phyloP scores from a whole-genome alignment of 2,329 filamentous ascomycete species.

The Setomelanomma holmii region DNA sequence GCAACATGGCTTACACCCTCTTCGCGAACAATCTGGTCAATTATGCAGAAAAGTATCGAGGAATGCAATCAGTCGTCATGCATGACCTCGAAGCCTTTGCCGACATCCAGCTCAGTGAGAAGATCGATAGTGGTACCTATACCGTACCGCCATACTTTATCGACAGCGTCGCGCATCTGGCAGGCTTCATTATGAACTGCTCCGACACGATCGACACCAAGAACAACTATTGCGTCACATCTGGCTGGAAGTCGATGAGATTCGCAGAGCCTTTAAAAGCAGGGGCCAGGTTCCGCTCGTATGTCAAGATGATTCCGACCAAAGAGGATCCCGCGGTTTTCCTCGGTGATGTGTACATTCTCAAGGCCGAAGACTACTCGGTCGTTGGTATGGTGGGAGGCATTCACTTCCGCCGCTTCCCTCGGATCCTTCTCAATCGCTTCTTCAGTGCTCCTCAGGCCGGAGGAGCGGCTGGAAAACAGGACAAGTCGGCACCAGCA shows the following conservation, averaged over 20 bases:
- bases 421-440: too few relatives aligned
- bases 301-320: too few relatives aligned
- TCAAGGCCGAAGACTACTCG: too few relatives aligned
- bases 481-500: too few relatives aligned
- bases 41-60: conserved; percentile 18
- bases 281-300: too few relatives aligned
- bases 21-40: conserved; percentile 12
- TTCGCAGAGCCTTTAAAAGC: conserved; percentile 11
- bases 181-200: conserved; percentile 29
- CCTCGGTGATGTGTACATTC: too few relatives aligned
- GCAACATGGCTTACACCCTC: not conserved
- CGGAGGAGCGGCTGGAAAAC: too few relatives aligned
- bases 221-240: conserved; percentile 21
- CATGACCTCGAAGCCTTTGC: conserved; percentile 21
- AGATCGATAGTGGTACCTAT: not conserved
- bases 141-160: conserved; percentile 9
- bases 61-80: conserved; percentile 20
- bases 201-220: conserved; percentile 17
- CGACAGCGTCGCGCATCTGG: conserved; percentile 4
- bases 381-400: too few relatives aligned
- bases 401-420: too few relatives aligned
- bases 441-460: too few relatives aligned
- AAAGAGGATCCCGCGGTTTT: too few relatives aligned
- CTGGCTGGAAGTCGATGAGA: conserved; percentile 25
- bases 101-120: conserved; percentile 5